Conservation (phyloP, 2,329 filamentous ascomycete species). For the Knufia petricola region DNA sequence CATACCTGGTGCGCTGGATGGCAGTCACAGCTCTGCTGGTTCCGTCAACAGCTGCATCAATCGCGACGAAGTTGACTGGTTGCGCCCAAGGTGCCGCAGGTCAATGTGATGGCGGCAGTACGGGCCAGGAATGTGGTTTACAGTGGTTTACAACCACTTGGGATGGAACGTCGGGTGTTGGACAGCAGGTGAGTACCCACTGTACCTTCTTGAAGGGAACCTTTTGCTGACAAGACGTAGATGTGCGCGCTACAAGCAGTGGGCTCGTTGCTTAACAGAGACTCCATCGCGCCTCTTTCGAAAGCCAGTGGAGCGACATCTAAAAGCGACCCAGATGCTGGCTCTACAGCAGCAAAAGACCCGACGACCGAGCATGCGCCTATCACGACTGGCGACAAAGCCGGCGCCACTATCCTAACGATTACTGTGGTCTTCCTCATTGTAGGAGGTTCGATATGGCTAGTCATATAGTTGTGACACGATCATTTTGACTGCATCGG, state of each 20-base stretch:
- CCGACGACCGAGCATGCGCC: slow-evolving; percentile 7
- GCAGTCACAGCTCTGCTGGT: slow-evolving; percentile 49
- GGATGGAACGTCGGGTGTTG: slow-evolving; percentile 30
- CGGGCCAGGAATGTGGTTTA: slow-evolving; percentile 38
- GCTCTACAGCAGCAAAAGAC: slow-evolving; percentile 15
- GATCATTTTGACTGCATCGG: background rate
- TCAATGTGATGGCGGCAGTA: slow-evolving; percentile 42
- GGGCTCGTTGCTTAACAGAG: slow-evolving; percentile 47
- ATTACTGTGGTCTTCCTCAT: slow-evolving; percentile 22
- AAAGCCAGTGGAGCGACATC: slow-evolving; percentile 48
- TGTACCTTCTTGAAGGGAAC: background rate
- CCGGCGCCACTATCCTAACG: slow-evolving; percentile 32
- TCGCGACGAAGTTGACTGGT: slow-evolving; percentile 43
- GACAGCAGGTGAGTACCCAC: slow-evolving; percentile 29
- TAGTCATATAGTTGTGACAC: slow-evolving; percentile 10
- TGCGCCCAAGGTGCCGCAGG: slow-evolving; percentile 47
- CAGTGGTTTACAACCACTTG: slow-evolving; percentile 33
- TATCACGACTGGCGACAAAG: slow-evolving; percentile 29
- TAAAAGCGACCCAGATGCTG: slow-evolving; percentile 30
- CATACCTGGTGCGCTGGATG: slow-evolving; percentile 52
- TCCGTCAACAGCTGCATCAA: slow-evolving; percentile 42
- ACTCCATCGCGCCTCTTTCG: slow-evolving; percentile 41
- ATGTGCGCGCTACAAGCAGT: slow-evolving; percentile 58
- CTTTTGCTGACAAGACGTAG: slow-evolving; percentile 11
- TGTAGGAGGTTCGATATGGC: slow-evolving; percentile 17